Base-by-base conservation (phyloP, 2,329 filamentous ascomycete species). In the Penicillium sp. region DNA sequence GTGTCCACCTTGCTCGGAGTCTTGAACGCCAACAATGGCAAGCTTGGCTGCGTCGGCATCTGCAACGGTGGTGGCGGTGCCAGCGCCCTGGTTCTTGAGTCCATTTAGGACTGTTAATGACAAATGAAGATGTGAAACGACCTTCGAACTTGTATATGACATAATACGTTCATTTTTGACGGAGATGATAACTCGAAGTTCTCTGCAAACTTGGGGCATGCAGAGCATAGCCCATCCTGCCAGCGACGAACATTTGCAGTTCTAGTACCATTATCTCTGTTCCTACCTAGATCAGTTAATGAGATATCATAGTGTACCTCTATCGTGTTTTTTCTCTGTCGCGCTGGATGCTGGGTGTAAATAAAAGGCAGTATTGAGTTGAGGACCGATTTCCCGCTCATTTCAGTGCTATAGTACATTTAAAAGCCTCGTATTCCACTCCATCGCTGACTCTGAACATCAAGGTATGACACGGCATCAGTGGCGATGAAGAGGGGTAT, bases 31-130 rank as follows among this genome's bases (percentile, higher is more conserved):
- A 94, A 92, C 82, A 89, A 91, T 74, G 92, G 86, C 69, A 97
- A 95, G 86, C 87, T 97, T 73, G 94, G 94, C 53, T 89, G 86
- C 69, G 93, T 90, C 36, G 94, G 90, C 69, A 97, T 99, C 71
- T 99, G 94, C 85, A 99, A 99, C 76, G 94, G 94, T 62, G 94
- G 94, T 54, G 94, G 94, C 67, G 94, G 94, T 73, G 94, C 94
- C 56, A 96, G 90, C 68, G 94, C 94, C 55, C 79, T 99, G 63
- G 90, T 99, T 59, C 85, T 99, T 68, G 94, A 99, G 81, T 75
- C 70, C 43, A 63, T 79, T 52, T 77, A 68, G 8, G 38, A 53
- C 44, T 53, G 41, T 52, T 61, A 57, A 62, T 36, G 51, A 61
- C 56, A 47, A 57, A 63, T 53, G 51, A 56, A 44, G 51, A 62